phyloP scores from a whole-genome alignment of 2,329 filamentous ascomycete species.

The Colletotrichum karsti region DNA sequence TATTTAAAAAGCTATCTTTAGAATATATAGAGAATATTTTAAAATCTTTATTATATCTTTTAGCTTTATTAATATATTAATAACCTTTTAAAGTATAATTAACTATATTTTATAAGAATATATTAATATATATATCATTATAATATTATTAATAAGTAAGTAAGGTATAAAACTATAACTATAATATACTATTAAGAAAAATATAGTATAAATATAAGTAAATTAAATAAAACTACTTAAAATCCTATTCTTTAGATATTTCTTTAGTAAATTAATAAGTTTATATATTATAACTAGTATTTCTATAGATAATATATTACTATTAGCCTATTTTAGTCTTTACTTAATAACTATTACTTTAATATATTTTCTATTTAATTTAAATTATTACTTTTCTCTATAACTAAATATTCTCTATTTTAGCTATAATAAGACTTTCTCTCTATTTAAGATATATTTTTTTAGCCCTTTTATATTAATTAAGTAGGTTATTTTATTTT shows the following conservation, averaged over 20 bases:
- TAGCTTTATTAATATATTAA: no score
- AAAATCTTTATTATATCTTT: no score
- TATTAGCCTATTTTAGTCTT: not conserved
- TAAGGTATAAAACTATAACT: not conserved
- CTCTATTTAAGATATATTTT: no score
- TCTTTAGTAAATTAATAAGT: not conserved
- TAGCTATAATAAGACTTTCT: not conserved
- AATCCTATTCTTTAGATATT: not conserved
- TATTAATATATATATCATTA: not conserved
- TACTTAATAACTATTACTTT: not conserved
- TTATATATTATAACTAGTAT: not conserved
- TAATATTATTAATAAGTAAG: not conserved
- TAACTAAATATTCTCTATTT: not conserved
- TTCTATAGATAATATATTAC: not conserved
- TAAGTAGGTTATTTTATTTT: slow-evolving; percentile 33
- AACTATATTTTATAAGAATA: not conserved
- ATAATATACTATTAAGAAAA: not conserved
- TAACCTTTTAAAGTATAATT: no score
- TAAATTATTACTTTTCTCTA: not conserved
- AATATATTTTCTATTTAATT: not conserved
- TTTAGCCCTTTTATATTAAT: not conserved
- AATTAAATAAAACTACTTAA: not conserved
- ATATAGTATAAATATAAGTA: not conserved
- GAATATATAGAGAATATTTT: not conserved
- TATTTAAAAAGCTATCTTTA: not conserved